A percentile compares a stretch with the other conserved stretches of the same genome.
phyloP scores from a whole-genome alignment of 345 rosid species.

The Citrus cavaleriei region DNA sequence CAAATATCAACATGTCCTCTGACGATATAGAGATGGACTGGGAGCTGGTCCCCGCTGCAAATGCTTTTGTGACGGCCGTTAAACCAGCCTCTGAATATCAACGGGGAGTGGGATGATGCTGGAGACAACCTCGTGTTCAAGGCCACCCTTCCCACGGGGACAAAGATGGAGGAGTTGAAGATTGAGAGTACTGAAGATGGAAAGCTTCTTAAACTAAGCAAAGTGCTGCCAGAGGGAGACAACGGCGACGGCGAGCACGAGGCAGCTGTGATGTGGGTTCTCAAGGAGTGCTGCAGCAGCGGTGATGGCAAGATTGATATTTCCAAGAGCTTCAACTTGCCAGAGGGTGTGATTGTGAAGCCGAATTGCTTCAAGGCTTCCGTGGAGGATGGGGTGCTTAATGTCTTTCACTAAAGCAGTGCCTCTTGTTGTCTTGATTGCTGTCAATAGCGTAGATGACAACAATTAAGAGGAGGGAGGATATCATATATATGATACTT shows the following conservation, averaged over 20 bases:
- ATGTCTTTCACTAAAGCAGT: not conserved
- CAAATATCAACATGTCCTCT: not conserved
- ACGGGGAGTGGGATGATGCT: not conserved
- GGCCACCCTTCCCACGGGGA: not conserved
- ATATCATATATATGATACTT: not conserved
- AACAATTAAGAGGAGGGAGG: not conserved
- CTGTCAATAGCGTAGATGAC: not conserved
- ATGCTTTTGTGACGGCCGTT: not conserved
- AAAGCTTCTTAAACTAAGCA: not conserved
- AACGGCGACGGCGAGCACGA: not conserved
- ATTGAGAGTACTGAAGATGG: not conserved
- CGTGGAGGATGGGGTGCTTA: not conserved
- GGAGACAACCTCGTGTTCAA: not conserved
- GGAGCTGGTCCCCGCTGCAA: not conserved
- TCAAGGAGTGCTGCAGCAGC: not conserved
- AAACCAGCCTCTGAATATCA: not conserved
- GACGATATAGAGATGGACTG: not conserved
- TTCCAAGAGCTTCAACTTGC: not conserved
- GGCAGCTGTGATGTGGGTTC: not conserved
- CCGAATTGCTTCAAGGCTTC: not conserved
- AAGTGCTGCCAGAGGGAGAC: not conserved
- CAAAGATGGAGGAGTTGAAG: not conserved
- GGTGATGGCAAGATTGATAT: not conserved
- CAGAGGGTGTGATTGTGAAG: not conserved
- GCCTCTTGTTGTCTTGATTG: not conserved